Evolutionary conservation across 352 stramenopile genomes (phyloP).

Genomic region (Thraustotheca clavata): DNA sequence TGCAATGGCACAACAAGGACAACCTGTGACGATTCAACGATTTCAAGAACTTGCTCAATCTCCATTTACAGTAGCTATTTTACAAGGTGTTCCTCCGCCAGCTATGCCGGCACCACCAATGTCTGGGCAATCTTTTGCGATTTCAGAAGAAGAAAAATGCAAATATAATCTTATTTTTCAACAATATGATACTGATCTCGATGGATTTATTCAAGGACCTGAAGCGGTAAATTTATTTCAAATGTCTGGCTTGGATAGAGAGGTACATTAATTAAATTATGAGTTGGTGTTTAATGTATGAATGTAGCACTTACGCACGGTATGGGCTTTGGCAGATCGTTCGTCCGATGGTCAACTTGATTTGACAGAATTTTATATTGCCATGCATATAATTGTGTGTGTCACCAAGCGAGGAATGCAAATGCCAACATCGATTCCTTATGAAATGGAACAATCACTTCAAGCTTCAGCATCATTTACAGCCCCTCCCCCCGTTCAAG

Average conservation of each 20-base stretch:
- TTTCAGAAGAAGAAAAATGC: slow-evolving; percentile 81
- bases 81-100: slow-evolving; percentile 57
- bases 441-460: slow-evolving; percentile 47
- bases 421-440: slow-evolving; percentile 58
- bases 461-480: neutral
- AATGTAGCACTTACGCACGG: slow-evolving; percentile 61
- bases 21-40: slow-evolving; percentile 49
- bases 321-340: slow-evolving; percentile 90
- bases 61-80: slow-evolving; percentile 44
- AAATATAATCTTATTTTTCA: slow-evolving; percentile 90
- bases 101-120: slow-evolving; percentile 11
- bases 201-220: slow-evolving; percentile 86
- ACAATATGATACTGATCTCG: slow-evolving; percentile 83
- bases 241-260: slow-evolving; percentile 88
- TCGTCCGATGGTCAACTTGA: slow-evolving; percentile 89
- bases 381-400: slow-evolving; percentile 96
- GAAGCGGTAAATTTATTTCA: slow-evolving; percentile 89
- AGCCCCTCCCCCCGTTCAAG: neutral
- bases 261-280: slow-evolving; percentile 32
- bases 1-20: slow-evolving; percentile 69
- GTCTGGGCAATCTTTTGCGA: slow-evolving; percentile 42
- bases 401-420: slow-evolving; percentile 84
- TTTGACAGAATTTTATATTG: slow-evolving; percentile 90
- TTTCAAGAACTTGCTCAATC: slow-evolving; percentile 54
- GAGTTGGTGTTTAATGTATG: neutral